phyloP scores from a whole-genome alignment of 495 filamentous ascomycete species.

The Xylaria telfairii region DNA sequence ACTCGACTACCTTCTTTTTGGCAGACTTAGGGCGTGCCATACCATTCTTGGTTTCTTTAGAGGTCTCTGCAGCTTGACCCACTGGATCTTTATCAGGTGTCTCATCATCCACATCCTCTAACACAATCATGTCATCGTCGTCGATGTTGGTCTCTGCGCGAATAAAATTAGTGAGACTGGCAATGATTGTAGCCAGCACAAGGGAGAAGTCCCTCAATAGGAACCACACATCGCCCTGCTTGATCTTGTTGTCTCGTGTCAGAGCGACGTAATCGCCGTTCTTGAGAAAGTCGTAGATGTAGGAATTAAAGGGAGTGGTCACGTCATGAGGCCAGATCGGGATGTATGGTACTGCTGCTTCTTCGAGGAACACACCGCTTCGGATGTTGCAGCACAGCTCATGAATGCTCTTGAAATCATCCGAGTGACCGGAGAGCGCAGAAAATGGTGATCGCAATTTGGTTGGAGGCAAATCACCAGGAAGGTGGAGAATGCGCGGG shows the following conservation, averaged over 20 bases:
- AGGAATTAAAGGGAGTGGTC: conserved; percentile 66
- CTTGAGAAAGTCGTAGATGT: conserved; percentile 76
- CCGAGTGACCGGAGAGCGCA: conserved; percentile 70
- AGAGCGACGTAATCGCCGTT: conserved; percentile 66
- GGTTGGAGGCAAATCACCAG: conserved; percentile 33
- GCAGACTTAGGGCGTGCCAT: neutral
- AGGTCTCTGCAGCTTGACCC: neutral
- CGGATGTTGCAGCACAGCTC: conserved; percentile 69
- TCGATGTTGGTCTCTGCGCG: conserved; percentile 47
- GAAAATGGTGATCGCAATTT: conserved; percentile 69
- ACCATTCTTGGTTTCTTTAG: neutral
- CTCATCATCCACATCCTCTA: conserved; percentile 46
- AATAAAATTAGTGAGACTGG: conserved; percentile 58
- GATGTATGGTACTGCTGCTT: conserved; percentile 71
- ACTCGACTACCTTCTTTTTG: conserved; percentile 36
- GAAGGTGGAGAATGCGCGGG: conserved; percentile 15
- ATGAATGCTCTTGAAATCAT: conserved; percentile 69
- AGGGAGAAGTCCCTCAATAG: conserved; percentile 72
- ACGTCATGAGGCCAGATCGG: conserved; percentile 59
- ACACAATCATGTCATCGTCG: conserved; percentile 47
- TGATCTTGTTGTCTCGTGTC: conserved; percentile 63
- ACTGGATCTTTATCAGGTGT: conserved; percentile 14
- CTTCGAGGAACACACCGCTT: conserved; percentile 72
- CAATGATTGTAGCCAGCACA: conserved; percentile 68
- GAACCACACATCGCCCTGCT: conserved; percentile 71